Evolutionary conservation across 2,329 filamentous ascomycete genomes (phyloP), one percentile per base, ranked within the genome.

Genomic region (Colletotrichum sp.): DNA sequence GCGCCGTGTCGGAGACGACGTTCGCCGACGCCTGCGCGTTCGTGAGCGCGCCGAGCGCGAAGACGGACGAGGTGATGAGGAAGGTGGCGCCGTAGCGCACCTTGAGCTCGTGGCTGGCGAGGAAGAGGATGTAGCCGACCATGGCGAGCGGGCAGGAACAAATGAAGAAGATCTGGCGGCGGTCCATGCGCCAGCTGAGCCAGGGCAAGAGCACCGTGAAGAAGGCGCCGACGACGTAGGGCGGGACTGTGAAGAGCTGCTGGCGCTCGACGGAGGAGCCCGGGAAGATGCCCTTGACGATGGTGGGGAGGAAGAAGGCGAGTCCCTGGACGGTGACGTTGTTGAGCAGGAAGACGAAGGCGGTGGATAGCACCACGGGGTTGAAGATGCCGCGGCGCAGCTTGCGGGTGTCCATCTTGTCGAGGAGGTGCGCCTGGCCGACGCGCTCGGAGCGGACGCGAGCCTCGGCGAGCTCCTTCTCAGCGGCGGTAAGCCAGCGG

Each of bases 251-350:
- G 78, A 89, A 88, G 3, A 93, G 88, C 80, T 94, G 92, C 80
- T 92, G 90, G 4, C 86, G 87, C 32, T 93, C 84, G n/a, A 91
- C 88, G n/a, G 83, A 86, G 65, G 84, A 82, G 8, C 87, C 80
- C 1, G 92, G 92, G 76, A 93, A 94, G 79, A 94, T 93, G 2
- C 89, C 92, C 36, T 83, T 83, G 70, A 94, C 91, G 69, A 94
- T 94, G 0, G 91, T 93, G 0, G 92, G 92, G 0, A 88, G 85
- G 82, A 94, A 94, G 86, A 94, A 93, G 21, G 90, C 91, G 2
- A 94, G 85, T 7, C 92, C 92, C 79, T 93, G 91, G 7, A 93
- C 92, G 0, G 92, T 93, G 79, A 94, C 89, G 82, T 93, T 93
- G 85, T 92, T 86, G 73, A 93, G 87, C 8, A 92, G 84, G 84